Conservation (phyloP, 352 stramenopile genomes). For the Globisporangium splendens region DNA sequence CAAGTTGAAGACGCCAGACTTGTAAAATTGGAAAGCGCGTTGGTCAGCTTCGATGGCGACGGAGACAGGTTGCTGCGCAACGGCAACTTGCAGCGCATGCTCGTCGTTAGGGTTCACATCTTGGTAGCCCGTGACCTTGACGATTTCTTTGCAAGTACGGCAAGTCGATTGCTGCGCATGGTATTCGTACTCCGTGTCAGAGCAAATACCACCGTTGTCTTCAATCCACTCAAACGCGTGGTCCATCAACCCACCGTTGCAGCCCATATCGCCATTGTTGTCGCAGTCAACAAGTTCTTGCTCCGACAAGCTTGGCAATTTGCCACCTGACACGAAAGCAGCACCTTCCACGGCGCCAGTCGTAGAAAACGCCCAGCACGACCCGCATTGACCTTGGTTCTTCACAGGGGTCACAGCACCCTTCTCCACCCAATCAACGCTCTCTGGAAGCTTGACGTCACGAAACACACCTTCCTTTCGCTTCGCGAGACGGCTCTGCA, state of each 20-base stretch:
- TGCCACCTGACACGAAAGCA: slow-evolving; percentile 90
- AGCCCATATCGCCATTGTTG: slow-evolving; percentile 93
- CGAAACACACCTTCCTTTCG: slow-evolving; percentile 26
- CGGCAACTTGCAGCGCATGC: slow-evolving; percentile 81
- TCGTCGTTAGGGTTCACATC: slow-evolving; percentile 87
- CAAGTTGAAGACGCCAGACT: slow-evolving; percentile 86
- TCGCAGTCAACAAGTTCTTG: slow-evolving; percentile 99
- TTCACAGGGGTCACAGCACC: slow-evolving; percentile 95
- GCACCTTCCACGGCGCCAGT: slow-evolving; percentile 97
- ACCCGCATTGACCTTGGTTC: slow-evolving; percentile 95
- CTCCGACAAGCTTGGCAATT: slow-evolving; percentile 93
- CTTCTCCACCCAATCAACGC: slow-evolving; percentile 94
- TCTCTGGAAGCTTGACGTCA: slow-evolving; percentile 49
- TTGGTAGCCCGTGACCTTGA: slow-evolving; percentile 86
- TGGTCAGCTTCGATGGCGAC: slow-evolving; percentile 94
- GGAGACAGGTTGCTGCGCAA: slow-evolving; percentile 92
- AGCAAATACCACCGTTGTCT: slow-evolving; percentile 90
- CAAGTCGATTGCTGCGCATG: slow-evolving; percentile 66
- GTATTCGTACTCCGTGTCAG: slow-evolving; percentile 96
- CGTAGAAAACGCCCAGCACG: slow-evolving; percentile 97
- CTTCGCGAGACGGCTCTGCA: slow-evolving; percentile 56
- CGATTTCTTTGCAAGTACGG: slow-evolving; percentile 78
- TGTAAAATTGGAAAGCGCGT: slow-evolving; percentile 96
- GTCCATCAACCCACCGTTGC: slow-evolving; percentile 97
- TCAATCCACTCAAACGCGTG: slow-evolving; percentile 97